Evolutionary conservation across 305 asterid species (phyloP).

Genomic region (Solanum hybrid): DNA sequence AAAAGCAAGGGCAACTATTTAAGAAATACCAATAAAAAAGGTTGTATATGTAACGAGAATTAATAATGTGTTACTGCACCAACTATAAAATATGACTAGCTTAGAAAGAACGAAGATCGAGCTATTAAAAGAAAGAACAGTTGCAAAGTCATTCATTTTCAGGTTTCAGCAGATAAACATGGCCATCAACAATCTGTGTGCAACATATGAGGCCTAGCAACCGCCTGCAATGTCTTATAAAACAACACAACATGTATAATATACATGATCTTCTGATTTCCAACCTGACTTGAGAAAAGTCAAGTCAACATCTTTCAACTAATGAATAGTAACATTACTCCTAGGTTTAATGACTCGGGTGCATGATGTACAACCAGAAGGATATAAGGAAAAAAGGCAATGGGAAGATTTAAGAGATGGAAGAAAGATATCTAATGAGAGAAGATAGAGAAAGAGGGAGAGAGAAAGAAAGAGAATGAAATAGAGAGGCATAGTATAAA

Average conservation of each 20-base stretch:
- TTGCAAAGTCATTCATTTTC: background rate
- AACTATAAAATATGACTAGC: background rate
- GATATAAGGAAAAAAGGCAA: background rate
- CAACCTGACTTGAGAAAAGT: background rate
- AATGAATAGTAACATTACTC: background rate
- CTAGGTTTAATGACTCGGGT: background rate
- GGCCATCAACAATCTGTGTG: background rate
- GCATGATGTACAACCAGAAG: background rate
- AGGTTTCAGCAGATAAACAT: background rate
- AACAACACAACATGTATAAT: background rate
- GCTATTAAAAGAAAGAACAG: background rate
- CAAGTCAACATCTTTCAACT: background rate
- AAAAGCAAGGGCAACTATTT: background rate
- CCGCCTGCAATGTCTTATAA: background rate
- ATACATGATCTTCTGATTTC: background rate
- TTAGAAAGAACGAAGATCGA: background rate
- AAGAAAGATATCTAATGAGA: background rate
- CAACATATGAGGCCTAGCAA: background rate
- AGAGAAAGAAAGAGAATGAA: background rate
- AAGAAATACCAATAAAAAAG: background rate
- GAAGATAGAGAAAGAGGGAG: background rate
- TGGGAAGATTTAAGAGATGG: background rate
- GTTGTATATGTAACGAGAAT: background rate
- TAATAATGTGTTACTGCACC: background rate
- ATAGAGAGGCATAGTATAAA: background rate